Conservation (phyloP, 2,329 filamentous ascomycete genomes). For the Xylaria sp. region DNA sequence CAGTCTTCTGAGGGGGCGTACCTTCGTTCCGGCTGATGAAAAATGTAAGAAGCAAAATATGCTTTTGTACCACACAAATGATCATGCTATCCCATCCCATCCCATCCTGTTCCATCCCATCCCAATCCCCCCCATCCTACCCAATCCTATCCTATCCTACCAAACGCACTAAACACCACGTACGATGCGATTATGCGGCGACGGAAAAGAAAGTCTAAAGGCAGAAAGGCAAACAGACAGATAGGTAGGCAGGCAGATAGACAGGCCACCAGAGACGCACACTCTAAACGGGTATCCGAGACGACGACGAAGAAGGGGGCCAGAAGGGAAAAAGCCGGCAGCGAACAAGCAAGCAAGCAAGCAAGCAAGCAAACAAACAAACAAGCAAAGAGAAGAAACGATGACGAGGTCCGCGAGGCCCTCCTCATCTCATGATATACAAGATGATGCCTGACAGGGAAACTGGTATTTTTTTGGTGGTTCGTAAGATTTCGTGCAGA, state of each 20-base stretch:
- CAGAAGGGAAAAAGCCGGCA: not conserved
- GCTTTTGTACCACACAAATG: no score
- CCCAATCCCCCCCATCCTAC: no score
- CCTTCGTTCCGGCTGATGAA: no score
- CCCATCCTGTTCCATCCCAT: no score
- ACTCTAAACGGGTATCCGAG: not conserved
- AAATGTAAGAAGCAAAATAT: no score
- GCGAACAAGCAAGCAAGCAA: not conserved
- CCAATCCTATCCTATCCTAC: no score
- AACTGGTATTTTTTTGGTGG: constrained; percentile 11
- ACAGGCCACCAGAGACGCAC: not conserved
- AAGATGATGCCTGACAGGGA: constrained; percentile 19
- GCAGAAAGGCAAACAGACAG: not conserved
- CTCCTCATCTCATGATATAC: not conserved
- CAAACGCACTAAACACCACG: not conserved
- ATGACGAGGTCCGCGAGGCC: not conserved
- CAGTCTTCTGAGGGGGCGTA: no score
- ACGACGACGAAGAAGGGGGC: not conserved
- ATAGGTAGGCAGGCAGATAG: not conserved
- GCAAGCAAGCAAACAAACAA: not conserved
- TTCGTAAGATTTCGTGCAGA: constrained; percentile 35
- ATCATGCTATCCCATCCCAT: no score
- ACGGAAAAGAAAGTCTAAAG: not conserved
- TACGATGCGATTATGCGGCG: not conserved
- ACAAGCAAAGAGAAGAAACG: not conserved